Base-by-base conservation (phyloP, 495 filamentous ascomycete species). In the Neurospora sp. region DNA sequence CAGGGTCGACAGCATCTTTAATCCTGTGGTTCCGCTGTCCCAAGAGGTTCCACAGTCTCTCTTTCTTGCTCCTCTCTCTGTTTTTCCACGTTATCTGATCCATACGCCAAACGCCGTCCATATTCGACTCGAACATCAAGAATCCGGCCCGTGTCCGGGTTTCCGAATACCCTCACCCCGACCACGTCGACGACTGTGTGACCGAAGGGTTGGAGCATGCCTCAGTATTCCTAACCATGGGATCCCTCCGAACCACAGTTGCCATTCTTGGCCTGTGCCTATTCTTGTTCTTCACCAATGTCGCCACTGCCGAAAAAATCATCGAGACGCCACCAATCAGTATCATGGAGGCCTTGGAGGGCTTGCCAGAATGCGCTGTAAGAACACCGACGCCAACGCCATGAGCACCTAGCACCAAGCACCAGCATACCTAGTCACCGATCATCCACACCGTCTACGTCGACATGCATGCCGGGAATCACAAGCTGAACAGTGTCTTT, bases 251-350 rank as follows among this genome's bases (percentile, higher is more conserved):
- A 73, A 41, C 20, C 73, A 70, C 73, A 31, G 61, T 71, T 69
- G 71, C 71, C 69, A 40, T 75, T 17, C 31, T 75, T 31, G 71
- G 73, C 68, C 59, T 75, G 69, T 70, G 71, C 17, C 71, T 75
- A 44, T 38, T 69, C 35, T 20, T 40, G 6, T 37, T 73, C 22
- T 31, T 42, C 48, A 17, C 68, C 68, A 59, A 9, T 72, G 39
- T 38, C 38, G 61, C 73, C 73, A 68, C 65, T 31, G 68, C 9
- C 6, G 35, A 45, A n/a, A 8, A 65, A 35, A 35, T 65, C 22
- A 65, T 65, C 53, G 53, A 65, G 27, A 35, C 61, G 6, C 27
- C 44, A 35, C 65, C 71, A 16, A 53, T 75, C 4, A 40, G 12
- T 39, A 3, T 69, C 31, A 8, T 16, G 16, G 73, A 75, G 9